These are phyloP conservation scores for Chytridiales sp. DNA, from an alignment of 371 early-diverging fungal genomes.

Conservation along the genomic window DNA sequence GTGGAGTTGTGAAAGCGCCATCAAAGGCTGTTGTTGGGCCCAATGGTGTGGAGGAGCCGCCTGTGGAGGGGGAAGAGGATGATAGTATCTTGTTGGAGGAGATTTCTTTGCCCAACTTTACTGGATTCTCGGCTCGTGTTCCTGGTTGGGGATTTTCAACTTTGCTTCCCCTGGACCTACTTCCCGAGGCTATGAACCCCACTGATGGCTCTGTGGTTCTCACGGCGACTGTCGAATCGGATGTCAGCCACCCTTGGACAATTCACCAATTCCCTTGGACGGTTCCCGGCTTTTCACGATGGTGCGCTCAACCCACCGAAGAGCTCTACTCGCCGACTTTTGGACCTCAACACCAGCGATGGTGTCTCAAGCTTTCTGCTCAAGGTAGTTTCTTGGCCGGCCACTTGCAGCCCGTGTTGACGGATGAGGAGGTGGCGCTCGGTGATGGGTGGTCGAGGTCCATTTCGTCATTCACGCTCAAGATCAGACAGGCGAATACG, in stretches of 20 bases:
- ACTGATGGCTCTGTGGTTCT: conserved; percentile 15
- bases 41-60: conserved; percentile 6
- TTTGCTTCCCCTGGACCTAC: conserved; percentile 4
- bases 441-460: conserved; percentile 7
- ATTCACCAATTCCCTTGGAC: conserved; percentile 19
- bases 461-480: conserved; percentile 21
- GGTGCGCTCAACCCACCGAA: neutral
- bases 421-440: neutral
- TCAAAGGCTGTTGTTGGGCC: neutral
- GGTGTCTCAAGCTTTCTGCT: conserved; percentile 13
- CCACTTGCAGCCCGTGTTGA: conserved; percentile 19
- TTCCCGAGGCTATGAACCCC: conserved; percentile 6
- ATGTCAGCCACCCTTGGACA: conserved; percentile 1
- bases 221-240: conserved; percentile 13
- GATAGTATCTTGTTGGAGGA: conserved; percentile 27
- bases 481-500: conserved; percentile 8
- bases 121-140: conserved; percentile 22
- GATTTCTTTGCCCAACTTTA: conserved; percentile 27
- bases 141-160: conserved; percentile 35
- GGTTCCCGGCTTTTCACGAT: conserved; percentile 12
- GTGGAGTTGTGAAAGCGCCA: too few species aligned
- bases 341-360: conserved; percentile 13
- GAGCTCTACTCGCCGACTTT: conserved; percentile 4
- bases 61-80: neutral
- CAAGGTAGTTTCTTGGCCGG: conserved; percentile 1